These are phyloP conservation scores for Inga leiocalycina DNA, from an alignment of 306 rosid species.

Conservation along the genomic window DNA sequence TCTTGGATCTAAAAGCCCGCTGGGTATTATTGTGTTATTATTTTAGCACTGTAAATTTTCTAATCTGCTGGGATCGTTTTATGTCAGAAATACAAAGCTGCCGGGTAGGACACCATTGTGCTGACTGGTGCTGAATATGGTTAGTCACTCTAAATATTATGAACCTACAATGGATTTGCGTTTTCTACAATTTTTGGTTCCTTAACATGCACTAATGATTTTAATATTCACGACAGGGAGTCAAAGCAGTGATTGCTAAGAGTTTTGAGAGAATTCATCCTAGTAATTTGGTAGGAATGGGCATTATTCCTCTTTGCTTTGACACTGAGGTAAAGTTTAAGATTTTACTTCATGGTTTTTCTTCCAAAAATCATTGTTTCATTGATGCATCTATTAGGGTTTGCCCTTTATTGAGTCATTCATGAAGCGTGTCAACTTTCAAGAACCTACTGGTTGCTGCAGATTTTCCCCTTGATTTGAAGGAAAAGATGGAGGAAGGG, in stretches of 20 bases:
- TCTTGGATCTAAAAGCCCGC: constrained; percentile 18
- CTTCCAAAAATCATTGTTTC: not conserved
- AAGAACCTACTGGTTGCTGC: constrained; percentile 1
- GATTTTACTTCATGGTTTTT: constrained; percentile 4
- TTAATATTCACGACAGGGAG: constrained; percentile 65
- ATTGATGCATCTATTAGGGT: not conserved
- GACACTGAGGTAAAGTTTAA: constrained; percentile 84
- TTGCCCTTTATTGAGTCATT: not conserved
- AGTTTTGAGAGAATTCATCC: constrained; percentile 99
- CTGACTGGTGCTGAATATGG: constrained; percentile 99
- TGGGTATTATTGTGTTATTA: constrained; percentile 10
- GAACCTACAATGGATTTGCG: constrained; percentile 16
- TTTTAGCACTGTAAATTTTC: constrained; percentile 16
- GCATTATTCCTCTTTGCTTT: constrained; percentile 93
- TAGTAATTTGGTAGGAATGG: constrained; percentile 98
- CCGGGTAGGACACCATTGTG: constrained; percentile 78
- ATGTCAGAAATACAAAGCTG: constrained; percentile 76
- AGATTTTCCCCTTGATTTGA: not conserved
- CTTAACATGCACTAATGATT: constrained; percentile 11
- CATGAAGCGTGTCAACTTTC: constrained; percentile 12
- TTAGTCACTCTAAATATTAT: constrained; percentile 44
- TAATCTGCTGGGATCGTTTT: constrained; percentile 29
- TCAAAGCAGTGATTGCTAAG: constrained; percentile 96
- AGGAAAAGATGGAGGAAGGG: no score
- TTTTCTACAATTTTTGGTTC: constrained; percentile 2